Conservation (phyloP, 2,329 filamentous ascomycete species). For the Xylaria sp. region DNA sequence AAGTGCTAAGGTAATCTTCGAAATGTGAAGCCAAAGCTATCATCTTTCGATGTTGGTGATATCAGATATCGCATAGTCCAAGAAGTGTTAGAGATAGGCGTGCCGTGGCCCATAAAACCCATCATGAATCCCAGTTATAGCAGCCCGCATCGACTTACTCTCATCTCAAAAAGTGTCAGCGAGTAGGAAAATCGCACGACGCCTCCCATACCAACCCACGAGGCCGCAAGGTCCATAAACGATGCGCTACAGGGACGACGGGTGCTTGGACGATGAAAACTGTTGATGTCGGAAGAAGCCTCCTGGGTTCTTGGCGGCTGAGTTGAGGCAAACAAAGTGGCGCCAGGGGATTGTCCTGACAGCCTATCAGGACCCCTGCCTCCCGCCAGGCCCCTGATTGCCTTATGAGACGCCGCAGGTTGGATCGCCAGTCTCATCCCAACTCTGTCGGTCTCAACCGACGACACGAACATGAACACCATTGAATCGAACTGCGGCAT, state of each 20-base stretch:
- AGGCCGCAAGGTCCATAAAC: neutral
- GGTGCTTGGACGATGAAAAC: neutral
- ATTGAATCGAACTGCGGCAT: slow-evolving; percentile 16
- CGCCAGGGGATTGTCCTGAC: slow-evolving; percentile 13
- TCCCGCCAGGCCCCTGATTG: slow-evolving; percentile 30
- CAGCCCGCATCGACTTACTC: neutral
- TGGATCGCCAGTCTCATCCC: slow-evolving; percentile 37
- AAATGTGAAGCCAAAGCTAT: no score
- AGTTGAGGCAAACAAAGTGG: slow-evolving; percentile 20
- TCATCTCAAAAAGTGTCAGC: neutral
- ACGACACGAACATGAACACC: slow-evolving; percentile 21
- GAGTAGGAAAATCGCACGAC: neutral
- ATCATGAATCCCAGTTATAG: neutral
- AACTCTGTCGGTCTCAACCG: slow-evolving; percentile 32
- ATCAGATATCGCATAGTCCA: neutral
- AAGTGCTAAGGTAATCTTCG: no score
- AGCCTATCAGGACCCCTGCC: slow-evolving; percentile 20
- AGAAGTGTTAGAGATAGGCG: no score
- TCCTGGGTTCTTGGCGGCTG: neutral
- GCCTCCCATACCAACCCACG: neutral
- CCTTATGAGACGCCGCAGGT: slow-evolving; percentile 33
- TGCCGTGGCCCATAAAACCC: neutral
- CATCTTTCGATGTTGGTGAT: neutral
- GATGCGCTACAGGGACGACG: neutral
- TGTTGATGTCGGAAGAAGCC: neutral